Conservation (phyloP, 2,329 filamentous ascomycete species). For the Elsinoe necatrix region DNA sequence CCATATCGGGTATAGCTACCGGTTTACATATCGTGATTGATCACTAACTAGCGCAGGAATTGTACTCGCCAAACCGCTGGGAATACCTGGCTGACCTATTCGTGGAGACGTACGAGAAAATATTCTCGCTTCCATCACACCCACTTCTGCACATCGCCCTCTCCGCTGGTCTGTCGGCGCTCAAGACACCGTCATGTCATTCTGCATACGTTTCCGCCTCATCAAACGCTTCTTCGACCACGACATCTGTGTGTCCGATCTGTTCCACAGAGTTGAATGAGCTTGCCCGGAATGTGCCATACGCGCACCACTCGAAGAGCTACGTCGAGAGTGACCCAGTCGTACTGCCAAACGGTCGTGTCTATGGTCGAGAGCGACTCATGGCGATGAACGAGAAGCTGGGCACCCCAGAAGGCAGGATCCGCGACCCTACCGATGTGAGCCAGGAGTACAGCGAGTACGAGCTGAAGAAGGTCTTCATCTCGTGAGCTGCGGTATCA, state of each 20-base stretch:
- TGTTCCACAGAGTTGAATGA: conserved; percentile 93
- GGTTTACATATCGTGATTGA: too few species aligned
- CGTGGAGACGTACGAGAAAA: conserved; percentile 72
- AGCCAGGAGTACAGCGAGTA: conserved; percentile 56
- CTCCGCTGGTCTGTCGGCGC: conserved; percentile 79
- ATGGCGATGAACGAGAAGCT: conserved; percentile 71
- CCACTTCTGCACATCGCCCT: conserved; percentile 87
- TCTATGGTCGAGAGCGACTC: conserved; percentile 70
- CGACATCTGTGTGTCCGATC: conserved; percentile 76
- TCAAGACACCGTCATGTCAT: conserved; percentile 94
- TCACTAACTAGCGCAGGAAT: conserved; percentile 39
- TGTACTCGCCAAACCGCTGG: conserved; percentile 72
- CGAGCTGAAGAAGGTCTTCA: conserved; percentile 78
- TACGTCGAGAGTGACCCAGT: conserved; percentile 82
- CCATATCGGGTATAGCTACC: conserved; percentile 47
- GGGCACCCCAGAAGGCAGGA: conserved; percentile 54
- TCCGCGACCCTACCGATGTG: conserved; percentile 68
- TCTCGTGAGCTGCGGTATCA: conserved; percentile 48
- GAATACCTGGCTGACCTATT: conserved; percentile 68
- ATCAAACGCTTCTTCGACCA: conserved; percentile 48
- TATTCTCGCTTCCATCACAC: conserved; percentile 71
- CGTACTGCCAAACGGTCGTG: conserved; percentile 75
- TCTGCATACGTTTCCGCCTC: conserved; percentile 50
- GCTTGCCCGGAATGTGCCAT: conserved; percentile 78
- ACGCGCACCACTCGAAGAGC: conserved; percentile 91